Percentiles rank a stretch among this genome's conserved stretches.
Conservation (phyloP, 345 rosid genomes). For the Syzygium aqueum region DNA sequence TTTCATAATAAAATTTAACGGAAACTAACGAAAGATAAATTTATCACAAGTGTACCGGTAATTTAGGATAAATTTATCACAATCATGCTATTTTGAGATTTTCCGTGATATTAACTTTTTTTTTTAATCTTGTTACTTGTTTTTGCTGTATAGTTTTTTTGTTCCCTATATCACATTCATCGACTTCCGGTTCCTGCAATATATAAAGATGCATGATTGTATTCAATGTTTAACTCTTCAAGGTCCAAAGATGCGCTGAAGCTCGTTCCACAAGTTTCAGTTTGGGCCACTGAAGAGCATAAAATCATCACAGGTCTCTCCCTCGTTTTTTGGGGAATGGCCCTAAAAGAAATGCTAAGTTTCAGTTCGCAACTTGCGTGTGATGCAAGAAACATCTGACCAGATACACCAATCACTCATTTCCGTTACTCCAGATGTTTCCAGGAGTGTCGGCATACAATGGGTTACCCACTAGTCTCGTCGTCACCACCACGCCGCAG, state of each 20-base stretch:
- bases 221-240: neutral
- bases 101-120: too few species aligned
- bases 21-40: too few species aligned
- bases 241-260: neutral
- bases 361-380: neutral
- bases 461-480: neutral
- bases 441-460: neutral
- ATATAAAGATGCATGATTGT: neutral
- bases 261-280: neutral
- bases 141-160: neutral
- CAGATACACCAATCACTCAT: neutral
- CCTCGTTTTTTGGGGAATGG: neutral
- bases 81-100: too few species aligned
- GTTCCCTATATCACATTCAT: neutral
- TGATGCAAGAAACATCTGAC: neutral
- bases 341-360: neutral
- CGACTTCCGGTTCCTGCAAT: neutral
- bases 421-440: neutral
- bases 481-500: neutral
- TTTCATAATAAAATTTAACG: too few species aligned
- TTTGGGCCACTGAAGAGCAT: neutral
- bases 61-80: too few species aligned
- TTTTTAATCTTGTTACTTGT: neutral
- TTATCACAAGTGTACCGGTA: too few species aligned
- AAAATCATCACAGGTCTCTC: neutral